Evolutionary conservation across 2,329 filamentous ascomycete species (phyloP), one percentile per base, ranked within the genome.

Genomic region (Pseudohalonectria lignicola): DNA sequence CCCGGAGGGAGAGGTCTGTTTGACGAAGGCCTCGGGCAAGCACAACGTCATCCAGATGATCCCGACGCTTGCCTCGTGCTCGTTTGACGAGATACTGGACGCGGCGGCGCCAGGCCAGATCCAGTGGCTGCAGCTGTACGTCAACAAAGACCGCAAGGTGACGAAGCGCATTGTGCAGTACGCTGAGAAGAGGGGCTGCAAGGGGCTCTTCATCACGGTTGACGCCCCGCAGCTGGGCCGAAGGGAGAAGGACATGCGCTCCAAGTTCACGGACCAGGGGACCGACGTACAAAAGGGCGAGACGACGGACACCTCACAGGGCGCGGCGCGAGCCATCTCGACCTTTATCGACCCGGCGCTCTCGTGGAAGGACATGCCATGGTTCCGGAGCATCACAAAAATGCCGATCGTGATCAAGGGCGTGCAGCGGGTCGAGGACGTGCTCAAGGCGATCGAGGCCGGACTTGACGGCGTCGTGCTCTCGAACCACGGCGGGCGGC

Each of bases 41-140:
- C 90, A 96, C 69, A 77, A 88, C 54, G 82, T 96, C 37, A 76
- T 96, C 44, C 92, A 98, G 62, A 98, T 98, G 92, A 96, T 98
- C 44, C 92, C 92, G 2, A 98, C 92, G 3, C 71, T 98, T 6
- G 92, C 92, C 2, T 95, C 87, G 2, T 96, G 92, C 66, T 92
- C 87, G 1, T 95, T 98, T 52, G 92, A 98, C 63, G 90, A 98
- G 62, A 94, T 98, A 42, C 69, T 93, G 46, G 92, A 96, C 58
- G 92, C 88, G 15, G 75, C 71, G 21, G 67, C 75, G 45, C 83
- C 74, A 32, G 80, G 82, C 45, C 88, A 95, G 60, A 78, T 87
- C 4, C 92, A 96, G 62, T 98, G 92, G 92, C 69, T 98, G 48
- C 92, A 98, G 63, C 76, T 98, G 1, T 94, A 95, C 63, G 86